phyloP scores from a whole-genome alignment of 2,329 filamentous ascomycete species.

The Rosellinia necatrix region DNA sequence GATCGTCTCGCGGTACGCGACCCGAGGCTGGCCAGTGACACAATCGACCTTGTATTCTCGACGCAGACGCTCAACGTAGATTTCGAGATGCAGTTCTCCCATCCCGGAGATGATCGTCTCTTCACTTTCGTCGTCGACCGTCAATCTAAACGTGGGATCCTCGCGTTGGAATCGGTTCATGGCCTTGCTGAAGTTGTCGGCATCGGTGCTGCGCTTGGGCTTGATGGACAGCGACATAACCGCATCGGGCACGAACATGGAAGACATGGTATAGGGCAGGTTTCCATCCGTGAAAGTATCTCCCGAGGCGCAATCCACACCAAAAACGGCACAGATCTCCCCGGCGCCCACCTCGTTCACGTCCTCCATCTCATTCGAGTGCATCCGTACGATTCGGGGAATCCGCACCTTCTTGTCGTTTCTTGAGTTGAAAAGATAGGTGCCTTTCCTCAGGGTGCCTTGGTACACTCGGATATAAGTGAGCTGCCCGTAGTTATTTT shows the following conservation, averaged over 20 bases:
- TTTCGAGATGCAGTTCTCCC: conserved; percentile 95
- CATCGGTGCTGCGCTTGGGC: conserved; percentile 90
- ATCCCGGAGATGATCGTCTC: conserved; percentile 98
- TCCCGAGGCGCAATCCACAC: conserved; percentile 95
- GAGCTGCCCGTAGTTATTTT: conserved; percentile 97
- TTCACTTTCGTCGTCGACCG: conserved; percentile 88
- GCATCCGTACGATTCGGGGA: conserved; percentile 97
- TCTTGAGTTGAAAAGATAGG: conserved; percentile 90
- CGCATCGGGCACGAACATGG: conserved; percentile 97
- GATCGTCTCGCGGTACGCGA: conserved; percentile 96
- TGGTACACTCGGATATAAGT: conserved; percentile 99
- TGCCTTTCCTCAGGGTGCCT: conserved; percentile 83
- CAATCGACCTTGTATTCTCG: conserved; percentile 97
- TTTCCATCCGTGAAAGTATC: conserved; percentile 97
- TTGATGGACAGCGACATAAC: conserved; percentile 98
- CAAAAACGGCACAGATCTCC: conserved; percentile 98
- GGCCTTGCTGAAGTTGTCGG: conserved; percentile 94
- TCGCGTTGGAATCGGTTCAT: conserved; percentile 99
- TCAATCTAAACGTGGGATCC: conserved; percentile 95
- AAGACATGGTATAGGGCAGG: conserved; percentile 92
- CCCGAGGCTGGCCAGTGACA: conserved; percentile 92
- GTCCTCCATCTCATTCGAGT: conserved; percentile 99
- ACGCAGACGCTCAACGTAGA: conserved; percentile 95
- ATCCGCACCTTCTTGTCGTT: conserved; percentile 96
- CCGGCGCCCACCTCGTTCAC: conserved; percentile 89